Base-by-base conservation (phyloP, 768 basidiomycete genomes). In the Lactarius sanguifluus region DNA sequence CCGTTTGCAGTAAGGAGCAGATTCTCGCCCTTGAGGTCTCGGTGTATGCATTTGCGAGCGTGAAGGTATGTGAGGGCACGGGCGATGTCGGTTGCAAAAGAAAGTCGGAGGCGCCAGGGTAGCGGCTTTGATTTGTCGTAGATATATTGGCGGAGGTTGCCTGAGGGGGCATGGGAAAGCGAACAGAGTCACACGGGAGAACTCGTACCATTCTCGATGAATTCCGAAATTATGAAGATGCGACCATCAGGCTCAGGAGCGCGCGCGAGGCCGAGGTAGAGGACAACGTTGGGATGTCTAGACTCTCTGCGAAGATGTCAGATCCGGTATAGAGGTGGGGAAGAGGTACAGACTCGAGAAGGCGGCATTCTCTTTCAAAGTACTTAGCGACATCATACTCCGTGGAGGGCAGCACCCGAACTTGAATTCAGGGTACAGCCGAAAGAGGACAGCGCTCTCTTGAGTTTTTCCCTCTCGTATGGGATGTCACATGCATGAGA, bases 21-120 rank as follows among this genome's bases (percentile, higher is more conserved):
- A 71, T 99, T 99, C 79, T 98, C 96, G 43, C 95, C 96, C 77
- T 99, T 99, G 70, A 99, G 83, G 77, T 99, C 96, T 36, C 89
- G 87, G 71, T 91, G 90, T 47, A 91, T 91, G 76, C 89, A 90
- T 75, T 92, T 91, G 50, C 96, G 85, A 16, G 96, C 96, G 71
- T 98, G 96, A 15, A 98, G 89, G 76, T 98, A 99, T 6, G 96
- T 94, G n/a, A 99, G 84, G 0, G 96, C 95, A 18, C 96, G 88
- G 7, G 94, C 83, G 40, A 97, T 91, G 75, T 99, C 96, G 8
- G 89, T 96, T 40, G 96, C 94, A 77, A 99, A 99, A 15, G 92
- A 95, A 47, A 99, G 78, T 10, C 96, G 86, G 55, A 98, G 85
- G 45, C 93, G 85, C 96, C 96, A 98, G 0, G 95, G 94, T 71